A percentile compares a stretch with the other conserved stretches of the same genome.
phyloP scores from a whole-genome alignment of 768 basidiomycete genomes.

The Hypsizygus marmoreus region DNA sequence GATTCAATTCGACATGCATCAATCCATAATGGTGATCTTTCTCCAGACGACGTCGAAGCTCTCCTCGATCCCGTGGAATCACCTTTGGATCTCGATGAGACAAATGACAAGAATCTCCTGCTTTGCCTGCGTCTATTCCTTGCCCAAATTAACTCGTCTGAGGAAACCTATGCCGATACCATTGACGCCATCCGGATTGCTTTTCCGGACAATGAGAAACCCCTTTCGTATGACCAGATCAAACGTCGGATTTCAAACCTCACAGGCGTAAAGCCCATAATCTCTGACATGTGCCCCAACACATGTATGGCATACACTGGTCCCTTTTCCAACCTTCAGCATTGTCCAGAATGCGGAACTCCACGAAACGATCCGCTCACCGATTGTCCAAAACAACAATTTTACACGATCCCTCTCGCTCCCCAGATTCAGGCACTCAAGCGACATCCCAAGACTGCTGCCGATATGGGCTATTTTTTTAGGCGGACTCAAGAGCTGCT shows the following conservation, averaged over 20 bases:
- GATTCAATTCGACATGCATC: slow-evolving; percentile 4
- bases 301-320: slow-evolving; percentile 12
- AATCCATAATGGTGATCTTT: slow-evolving; percentile 11
- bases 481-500: not conserved
- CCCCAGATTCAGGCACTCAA: slow-evolving; percentile 25
- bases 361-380: slow-evolving; percentile 11
- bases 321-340: not conserved
- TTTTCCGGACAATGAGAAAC: slow-evolving; percentile 6
- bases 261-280: slow-evolving; percentile 9
- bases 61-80: slow-evolving; percentile 2
- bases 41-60: not conserved
- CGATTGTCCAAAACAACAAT: slow-evolving; percentile 9
- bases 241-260: slow-evolving; percentile 8
- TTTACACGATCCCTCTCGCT: slow-evolving; percentile 24
- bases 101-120: slow-evolving; percentile 2
- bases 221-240: slow-evolving; percentile 14
- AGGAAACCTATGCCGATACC: slow-evolving; percentile 2
- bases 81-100: slow-evolving; percentile 1
- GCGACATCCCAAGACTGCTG: slow-evolving; percentile 9
- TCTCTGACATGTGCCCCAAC: slow-evolving; percentile 11
- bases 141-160: slow-evolving; percentile 5
- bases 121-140: slow-evolving; percentile 10
- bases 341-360: slow-evolving; percentile 11
- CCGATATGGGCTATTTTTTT: slow-evolving; percentile 8
- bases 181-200: slow-evolving; percentile 1